Conservation (phyloP, 2,329 filamentous ascomycete species). For the Ophioceras dolichostomum region DNA sequence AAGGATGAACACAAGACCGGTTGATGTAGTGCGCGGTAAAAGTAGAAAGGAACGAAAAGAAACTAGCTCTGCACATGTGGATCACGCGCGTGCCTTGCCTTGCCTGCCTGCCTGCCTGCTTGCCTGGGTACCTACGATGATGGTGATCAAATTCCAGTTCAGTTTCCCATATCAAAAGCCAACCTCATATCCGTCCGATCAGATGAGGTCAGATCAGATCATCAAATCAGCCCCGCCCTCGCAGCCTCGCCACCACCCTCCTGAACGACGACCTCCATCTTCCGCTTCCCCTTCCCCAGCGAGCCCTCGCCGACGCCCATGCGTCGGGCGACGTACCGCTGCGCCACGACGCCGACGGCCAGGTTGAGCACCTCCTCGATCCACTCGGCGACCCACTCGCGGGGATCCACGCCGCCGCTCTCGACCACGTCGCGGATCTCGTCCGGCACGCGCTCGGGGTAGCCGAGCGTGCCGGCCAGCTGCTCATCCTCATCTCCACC, state of each 20-base stretch:
- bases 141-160: too few relatives aligned
- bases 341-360: conserved; percentile 74
- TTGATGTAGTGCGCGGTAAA: too few relatives aligned
- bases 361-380: conserved; percentile 76
- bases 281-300: conserved; percentile 48
- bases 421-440: conserved; percentile 81
- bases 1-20: too few relatives aligned
- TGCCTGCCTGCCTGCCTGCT: too few relatives aligned
- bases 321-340: conserved; percentile 84
- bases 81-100: too few relatives aligned
- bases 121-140: too few relatives aligned
- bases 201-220: too few relatives aligned
- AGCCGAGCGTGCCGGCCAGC: conserved; percentile 16
- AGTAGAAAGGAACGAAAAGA: too few relatives aligned
- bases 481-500: background rate
- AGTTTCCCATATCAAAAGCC: too few relatives aligned
- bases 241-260: conserved; percentile 48
- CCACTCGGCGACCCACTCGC: conserved; percentile 98
- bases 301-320: conserved; percentile 90
- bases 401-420: conserved; percentile 65
- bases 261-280: conserved; percentile 40
- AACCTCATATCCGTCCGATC: too few relatives aligned
- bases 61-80: too few relatives aligned
- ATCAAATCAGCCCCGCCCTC: conserved; percentile 43
- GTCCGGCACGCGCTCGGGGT: conserved; percentile 47